phyloP scores from a whole-genome alignment of 345 rosid genomes.

The Aquilaria yunnanensis region DNA sequence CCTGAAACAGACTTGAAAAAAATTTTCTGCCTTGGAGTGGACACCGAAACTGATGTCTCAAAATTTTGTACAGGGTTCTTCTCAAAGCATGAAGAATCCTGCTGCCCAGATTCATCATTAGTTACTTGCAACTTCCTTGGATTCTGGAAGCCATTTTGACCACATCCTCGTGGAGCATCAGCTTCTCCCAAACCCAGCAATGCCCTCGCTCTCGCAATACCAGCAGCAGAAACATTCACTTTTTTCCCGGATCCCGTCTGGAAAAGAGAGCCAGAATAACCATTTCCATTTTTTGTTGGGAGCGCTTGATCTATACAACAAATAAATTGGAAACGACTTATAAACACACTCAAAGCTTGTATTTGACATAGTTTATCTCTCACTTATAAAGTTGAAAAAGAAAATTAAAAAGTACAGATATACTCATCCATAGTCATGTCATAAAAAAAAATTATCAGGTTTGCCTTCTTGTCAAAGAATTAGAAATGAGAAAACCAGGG shows the following conservation, averaged over 20 bases:
- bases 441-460: too few relatives aligned
- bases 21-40: slow-evolving; percentile 20
- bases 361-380: too few relatives aligned
- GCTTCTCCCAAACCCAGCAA: slow-evolving; percentile 52
- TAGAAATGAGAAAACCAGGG: not conserved
- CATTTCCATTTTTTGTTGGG: slow-evolving; percentile 15
- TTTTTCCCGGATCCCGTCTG: slow-evolving; percentile 75
- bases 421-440: too few relatives aligned
- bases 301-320: slow-evolving; percentile 31
- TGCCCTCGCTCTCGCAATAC: slow-evolving; percentile 61
- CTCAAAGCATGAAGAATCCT: slow-evolving; percentile 14
- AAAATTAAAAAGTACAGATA: too few relatives aligned
- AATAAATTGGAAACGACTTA: not conserved
- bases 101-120: slow-evolving; percentile 17
- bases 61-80: not conserved
- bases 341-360: too few relatives aligned
- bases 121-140: slow-evolving; percentile 20
- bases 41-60: slow-evolving; percentile 8
- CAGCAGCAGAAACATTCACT: slow-evolving; percentile 59
- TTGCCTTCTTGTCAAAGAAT: not conserved
- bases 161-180: slow-evolving; percentile 20
- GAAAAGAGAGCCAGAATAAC: slow-evolving; percentile 45
- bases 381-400: too few relatives aligned
- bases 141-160: slow-evolving; percentile 25
- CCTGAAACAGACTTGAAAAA: slow-evolving; percentile 20